Percentiles rank a stretch among this genome's conserved stretches.
Evolutionary conservation across 306 rosid genomes (phyloP).

Genomic region (Mucuna pruriens): DNA sequence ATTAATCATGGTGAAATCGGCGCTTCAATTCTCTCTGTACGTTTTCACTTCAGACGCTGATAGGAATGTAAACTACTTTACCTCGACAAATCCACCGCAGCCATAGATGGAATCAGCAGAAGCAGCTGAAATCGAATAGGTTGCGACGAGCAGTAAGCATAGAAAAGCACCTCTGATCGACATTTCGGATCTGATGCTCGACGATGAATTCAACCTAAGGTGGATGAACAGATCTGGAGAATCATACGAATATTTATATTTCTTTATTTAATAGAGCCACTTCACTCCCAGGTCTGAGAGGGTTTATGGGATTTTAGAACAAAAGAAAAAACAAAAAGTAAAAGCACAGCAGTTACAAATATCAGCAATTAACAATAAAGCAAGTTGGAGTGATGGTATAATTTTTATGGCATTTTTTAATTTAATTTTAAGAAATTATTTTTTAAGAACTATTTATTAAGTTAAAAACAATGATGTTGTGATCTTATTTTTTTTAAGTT

Average conservation of each 20-base stretch:
- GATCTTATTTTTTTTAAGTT: neutral
- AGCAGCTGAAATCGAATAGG: constrained; percentile 51
- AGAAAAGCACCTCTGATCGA: constrained; percentile 44
- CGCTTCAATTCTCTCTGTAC: neutral
- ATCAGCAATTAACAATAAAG: neutral
- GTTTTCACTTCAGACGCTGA: neutral
- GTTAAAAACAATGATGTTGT: neutral
- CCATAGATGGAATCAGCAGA: constrained; percentile 70
- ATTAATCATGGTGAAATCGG: neutral
- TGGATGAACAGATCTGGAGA: constrained; percentile 32
- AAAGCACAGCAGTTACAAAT: neutral
- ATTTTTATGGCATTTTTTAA: neutral
- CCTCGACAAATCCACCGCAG: constrained; percentile 54
- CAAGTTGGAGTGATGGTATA: neutral
- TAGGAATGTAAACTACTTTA: neutral
- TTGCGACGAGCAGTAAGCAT: constrained; percentile 32
- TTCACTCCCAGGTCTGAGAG: constrained; percentile 20
- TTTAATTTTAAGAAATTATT: neutral
- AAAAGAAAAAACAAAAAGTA: neutral
- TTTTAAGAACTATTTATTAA: neutral
- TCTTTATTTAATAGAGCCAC: constrained; percentile 14
- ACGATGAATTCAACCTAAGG: constrained; percentile 36
- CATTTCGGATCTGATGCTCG: constrained; percentile 43
- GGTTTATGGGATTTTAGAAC: constrained; percentile 41
- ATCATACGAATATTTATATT: constrained; percentile 15